Evolutionary conservation across 179 eudicot species (phyloP).

Genomic region (Carnegiea gigantea): DNA sequence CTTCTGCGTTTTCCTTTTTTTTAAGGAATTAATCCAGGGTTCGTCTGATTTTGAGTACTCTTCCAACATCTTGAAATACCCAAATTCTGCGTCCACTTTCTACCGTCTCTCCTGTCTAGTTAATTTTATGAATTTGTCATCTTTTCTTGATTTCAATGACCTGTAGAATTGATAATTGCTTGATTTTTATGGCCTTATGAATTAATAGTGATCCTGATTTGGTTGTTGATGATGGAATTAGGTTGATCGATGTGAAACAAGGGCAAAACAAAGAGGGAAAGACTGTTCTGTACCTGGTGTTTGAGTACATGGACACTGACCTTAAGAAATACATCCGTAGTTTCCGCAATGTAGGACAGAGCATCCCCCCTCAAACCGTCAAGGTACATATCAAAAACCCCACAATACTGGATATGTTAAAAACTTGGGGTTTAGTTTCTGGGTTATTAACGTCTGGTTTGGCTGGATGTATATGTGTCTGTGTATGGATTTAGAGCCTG

Average conservation of each 20-base stretch:
- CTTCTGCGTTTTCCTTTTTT: not conserved
- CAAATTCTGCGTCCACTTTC: no score
- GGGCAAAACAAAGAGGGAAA: conserved; percentile 91
- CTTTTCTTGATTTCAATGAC: not conserved
- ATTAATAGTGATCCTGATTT: not conserved
- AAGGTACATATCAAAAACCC: conserved; percentile 45
- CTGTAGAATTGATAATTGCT: not conserved
- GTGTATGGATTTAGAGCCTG: conserved; percentile 54
- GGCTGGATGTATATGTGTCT: not conserved
- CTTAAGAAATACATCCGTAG: conserved; percentile 82
- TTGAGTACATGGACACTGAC: conserved; percentile 97
- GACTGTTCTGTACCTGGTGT: conserved; percentile 90
- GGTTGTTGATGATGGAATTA: conserved; percentile 17
- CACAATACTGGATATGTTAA: not conserved
- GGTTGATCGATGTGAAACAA: conserved; percentile 95
- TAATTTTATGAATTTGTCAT: no score
- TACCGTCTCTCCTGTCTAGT: not conserved
- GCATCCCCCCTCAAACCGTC: conserved; percentile 52
- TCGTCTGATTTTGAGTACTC: not conserved
- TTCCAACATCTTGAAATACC: not conserved
- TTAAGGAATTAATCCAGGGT: not conserved
- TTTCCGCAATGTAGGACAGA: conserved; percentile 62
- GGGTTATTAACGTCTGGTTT: not conserved
- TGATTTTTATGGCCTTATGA: not conserved
- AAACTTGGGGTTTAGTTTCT: not conserved